These are phyloP conservation scores for Solanum aculeatissimum DNA, from an alignment of 305 asterid genomes.

Conservation along the genomic window DNA sequence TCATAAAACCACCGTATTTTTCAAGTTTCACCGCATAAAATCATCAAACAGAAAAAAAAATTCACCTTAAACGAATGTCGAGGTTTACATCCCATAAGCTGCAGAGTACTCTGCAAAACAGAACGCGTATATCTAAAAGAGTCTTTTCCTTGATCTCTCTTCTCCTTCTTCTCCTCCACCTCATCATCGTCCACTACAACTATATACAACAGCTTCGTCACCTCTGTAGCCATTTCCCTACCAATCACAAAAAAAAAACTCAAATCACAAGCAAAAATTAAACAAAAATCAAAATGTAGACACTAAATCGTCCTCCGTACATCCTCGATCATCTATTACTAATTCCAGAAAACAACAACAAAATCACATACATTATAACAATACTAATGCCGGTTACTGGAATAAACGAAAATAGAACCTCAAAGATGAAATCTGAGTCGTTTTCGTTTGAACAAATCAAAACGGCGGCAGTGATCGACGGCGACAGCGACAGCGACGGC, in stretches of 20 bases:
- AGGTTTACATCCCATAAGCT: slow-evolving; percentile 94
- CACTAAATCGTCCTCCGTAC: not conserved
- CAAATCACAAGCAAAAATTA: not conserved
- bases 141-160: slow-evolving; percentile 13
- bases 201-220: slow-evolving; percentile 65
- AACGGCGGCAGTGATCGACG: not conserved
- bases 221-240: slow-evolving; percentile 30
- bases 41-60: not conserved
- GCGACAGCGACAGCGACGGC: not conserved
- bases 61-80: slow-evolving; percentile 91
- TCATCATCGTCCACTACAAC: slow-evolving; percentile 60
- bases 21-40: not conserved
- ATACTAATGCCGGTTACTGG: not conserved
- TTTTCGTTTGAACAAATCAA: not conserved
- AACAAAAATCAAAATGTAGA: not conserved
- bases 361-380: not conserved
- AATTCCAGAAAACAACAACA: not conserved
- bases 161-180: slow-evolving; percentile 10
- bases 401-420: not conserved
- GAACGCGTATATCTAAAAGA: slow-evolving; percentile 88
- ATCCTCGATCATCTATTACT: not conserved
- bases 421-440: not conserved
- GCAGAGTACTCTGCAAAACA: slow-evolving; percentile 83
- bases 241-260: slow-evolving; percentile 4
- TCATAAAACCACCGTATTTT: not conserved